Base-by-base conservation (phyloP, 441 rosid species). In the Theobroma grandiflorum region DNA sequence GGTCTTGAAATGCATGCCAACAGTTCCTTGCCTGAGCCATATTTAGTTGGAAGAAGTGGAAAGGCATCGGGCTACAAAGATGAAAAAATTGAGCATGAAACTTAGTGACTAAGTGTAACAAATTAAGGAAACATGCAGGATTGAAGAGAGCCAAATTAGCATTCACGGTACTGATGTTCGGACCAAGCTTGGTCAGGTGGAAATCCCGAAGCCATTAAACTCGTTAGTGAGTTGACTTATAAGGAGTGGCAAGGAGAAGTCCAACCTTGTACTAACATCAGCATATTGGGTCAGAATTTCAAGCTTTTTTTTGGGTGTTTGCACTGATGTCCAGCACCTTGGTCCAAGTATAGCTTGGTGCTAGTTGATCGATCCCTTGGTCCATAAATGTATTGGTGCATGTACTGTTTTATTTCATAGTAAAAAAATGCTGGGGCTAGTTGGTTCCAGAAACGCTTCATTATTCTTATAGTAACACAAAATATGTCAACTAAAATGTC, bases 21-120 rank as follows among this genome's bases (percentile, higher is more conserved):
- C 45, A 84, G 85, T 47, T 84, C 94, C 65, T 49, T 20, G 0
- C 91, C 95, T 0, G 96, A 91, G 90, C 80, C 89, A 2, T 91
- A 76, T 76, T 64, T 88, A 26, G 82, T 90, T 75, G 99, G 99
- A 43, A 89, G 93, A 87, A 88, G 92, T 52, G 99, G 99, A 22
- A 93, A 86, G 80, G 99, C 99, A 0, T 87, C 97, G 0, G 93
- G 95, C 70, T 96, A 94, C 63, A 82, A 68, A 33, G 87, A 93
- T 63, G 98, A 94, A 90, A 88, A 83, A 66, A 73, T 77, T 81
- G 78, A 85, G 69, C 63, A 68, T 7, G 86, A 82, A 75, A 38
- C 63, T 47, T 64, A 11, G 53, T 49, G 6, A 71, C 52, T 40
- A 53, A 75, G 71, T 20, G 31, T 20, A 8, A 31, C 2, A 20